These are phyloP conservation scores for Ilex asprella DNA, from an alignment of 257 asterid genomes.

Conservation along the genomic window DNA sequence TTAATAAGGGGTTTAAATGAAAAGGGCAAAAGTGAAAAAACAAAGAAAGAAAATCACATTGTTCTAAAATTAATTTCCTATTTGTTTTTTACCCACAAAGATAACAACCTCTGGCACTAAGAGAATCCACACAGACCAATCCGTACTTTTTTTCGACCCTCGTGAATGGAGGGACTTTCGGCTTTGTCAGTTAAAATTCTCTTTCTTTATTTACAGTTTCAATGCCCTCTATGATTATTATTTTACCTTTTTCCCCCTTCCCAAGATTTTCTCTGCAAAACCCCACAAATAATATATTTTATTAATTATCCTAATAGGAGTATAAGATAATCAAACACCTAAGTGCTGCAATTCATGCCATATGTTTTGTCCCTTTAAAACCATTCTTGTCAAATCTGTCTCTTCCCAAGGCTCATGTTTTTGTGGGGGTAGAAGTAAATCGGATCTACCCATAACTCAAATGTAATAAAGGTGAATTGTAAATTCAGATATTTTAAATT, in stretches of 20 bases:
- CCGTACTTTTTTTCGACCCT: conserved; percentile 21
- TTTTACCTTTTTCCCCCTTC: background rate
- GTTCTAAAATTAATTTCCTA: too few species aligned
- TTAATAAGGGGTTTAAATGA: too few species aligned
- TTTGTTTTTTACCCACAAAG: conserved; percentile 4
- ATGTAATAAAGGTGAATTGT: too few species aligned
- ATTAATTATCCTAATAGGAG: too few species aligned
- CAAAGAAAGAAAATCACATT: too few species aligned
- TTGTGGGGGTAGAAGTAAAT: background rate
- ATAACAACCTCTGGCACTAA: conserved; percentile 29
- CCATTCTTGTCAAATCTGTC: background rate
- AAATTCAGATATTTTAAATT: too few species aligned
- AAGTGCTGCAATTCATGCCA: background rate
- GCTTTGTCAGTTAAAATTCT: background rate
- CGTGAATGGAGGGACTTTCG: conserved; percentile 11
- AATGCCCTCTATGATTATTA: background rate
- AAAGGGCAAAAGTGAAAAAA: too few species aligned
- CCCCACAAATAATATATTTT: too few species aligned
- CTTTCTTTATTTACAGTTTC: background rate
- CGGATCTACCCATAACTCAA: background rate
- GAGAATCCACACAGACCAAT: conserved; percentile 21
- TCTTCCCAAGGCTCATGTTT: background rate
- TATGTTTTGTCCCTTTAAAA: background rate
- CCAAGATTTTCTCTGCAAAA: too few species aligned
- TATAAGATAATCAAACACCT: too few species aligned